Evolutionary conservation across 2,329 filamentous ascomycete genomes (phyloP).

Genomic region (Pyricularia grisea): DNA sequence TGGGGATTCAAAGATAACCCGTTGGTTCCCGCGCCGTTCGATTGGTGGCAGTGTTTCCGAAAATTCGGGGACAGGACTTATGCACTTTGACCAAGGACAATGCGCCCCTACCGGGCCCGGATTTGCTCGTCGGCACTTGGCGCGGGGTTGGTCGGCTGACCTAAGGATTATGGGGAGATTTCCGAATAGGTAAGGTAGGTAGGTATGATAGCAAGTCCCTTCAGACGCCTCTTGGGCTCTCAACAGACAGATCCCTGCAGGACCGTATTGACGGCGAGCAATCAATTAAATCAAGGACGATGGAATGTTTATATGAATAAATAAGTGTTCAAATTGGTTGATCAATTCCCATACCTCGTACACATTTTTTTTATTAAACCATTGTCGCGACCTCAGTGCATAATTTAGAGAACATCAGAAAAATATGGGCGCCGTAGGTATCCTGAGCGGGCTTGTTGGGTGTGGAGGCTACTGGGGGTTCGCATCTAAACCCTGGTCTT

Average conservation of each 20-base stretch:
- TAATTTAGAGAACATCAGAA: neutral
- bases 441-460: neutral
- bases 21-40: neutral
- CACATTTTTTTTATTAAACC: neutral
- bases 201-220: no score
- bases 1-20: neutral
- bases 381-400: neutral
- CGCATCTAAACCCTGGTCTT: neutral
- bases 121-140: neutral
- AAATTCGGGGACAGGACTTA: neutral
- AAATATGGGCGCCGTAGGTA: neutral
- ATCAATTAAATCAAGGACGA: neutral
- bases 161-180: neutral
- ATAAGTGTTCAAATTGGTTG: neutral
- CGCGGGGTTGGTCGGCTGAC: neutral
- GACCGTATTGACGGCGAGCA: neutral
- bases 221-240: neutral
- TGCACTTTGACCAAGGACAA: neutral
- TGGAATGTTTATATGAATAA: neutral
- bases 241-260: neutral
- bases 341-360: neutral
- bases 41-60: neutral
- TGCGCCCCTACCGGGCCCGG: no score
- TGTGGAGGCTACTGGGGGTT: neutral
- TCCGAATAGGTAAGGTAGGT: no score